Evolutionary conservation across 345 rosid genomes (phyloP), one percentile per base, ranked within the genome.

Genomic region (Lepidium aucheri): DNA sequence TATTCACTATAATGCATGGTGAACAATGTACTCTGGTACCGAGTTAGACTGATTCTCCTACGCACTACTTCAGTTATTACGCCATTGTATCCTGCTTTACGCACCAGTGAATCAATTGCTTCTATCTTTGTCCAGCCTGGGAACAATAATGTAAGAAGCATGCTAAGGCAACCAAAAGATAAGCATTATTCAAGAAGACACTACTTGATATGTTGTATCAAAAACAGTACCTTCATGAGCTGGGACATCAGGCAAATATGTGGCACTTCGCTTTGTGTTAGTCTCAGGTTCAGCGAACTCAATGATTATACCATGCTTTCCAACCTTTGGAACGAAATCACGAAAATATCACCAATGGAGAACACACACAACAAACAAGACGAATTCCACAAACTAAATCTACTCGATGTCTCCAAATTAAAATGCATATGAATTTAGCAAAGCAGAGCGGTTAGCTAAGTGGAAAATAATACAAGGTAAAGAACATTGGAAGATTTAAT

Each of bases 191-290:
- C 8, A 41, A 5, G 7, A 5, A 28, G 32, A 28, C 6, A 28
- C 32, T 28, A 56, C 14, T 59, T 62, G 22, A 3, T 33, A 1
- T 52, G 8, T 17, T 39, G 52, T 50, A 62, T 26, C 49, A 38
- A 38, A 3, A 14, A 15, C 20, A 5, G 60, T 72, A 72, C 99
- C 97, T 94, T 94, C 99, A 64, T 90, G 92, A 53, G 96, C 96
- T 69, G 99, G 85, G 59, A 94, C 97, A 74, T 94, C 99, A 58
- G 99, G 99, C 81, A 94, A 68, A 69, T 94, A 94, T 35, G 99
- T 94, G 45, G 97, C 99, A 65, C 82, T 94, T 59, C 95, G 85
- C 81, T 83, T 85, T 55, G 76, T 39, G 8, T 74, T 82, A 66
- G 76, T 74, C 58, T 76, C 89, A 70, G 97, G 88, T 67, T 90